Conservation (phyloP, 441 rosid genomes). For the Rhodomyrtus psidioides region DNA sequence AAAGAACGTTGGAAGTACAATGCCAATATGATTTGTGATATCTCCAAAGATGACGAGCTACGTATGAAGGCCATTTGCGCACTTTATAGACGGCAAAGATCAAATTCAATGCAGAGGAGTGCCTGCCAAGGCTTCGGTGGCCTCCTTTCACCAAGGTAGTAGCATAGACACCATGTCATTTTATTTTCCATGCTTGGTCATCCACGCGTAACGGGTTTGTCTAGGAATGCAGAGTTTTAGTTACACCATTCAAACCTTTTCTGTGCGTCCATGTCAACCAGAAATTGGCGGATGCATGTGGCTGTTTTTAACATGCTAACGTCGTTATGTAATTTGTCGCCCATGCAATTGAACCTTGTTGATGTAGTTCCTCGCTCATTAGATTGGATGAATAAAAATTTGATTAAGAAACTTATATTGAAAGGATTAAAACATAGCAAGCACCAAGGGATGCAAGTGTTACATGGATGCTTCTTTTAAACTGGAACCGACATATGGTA, state of each 20-base stretch:
- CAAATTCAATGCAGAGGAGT: neutral
- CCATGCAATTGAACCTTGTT: neutral
- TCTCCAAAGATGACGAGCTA: constrained; percentile 9
- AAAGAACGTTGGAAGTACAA: constrained; percentile 12
- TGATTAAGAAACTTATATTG: neutral
- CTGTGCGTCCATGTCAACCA: neutral
- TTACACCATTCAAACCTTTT: neutral
- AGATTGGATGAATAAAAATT: neutral
- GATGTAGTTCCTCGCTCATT: neutral
- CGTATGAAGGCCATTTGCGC: constrained; percentile 33
- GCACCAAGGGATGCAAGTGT: neutral
- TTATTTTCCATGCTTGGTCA: neutral
- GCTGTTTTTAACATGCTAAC: neutral
- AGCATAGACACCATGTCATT: neutral
- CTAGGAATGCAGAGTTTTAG: neutral
- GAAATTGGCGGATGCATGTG: neutral
- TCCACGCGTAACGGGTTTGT: neutral
- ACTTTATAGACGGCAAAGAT: constrained; percentile 13
- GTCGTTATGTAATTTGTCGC: neutral
- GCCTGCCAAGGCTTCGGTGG: neutral
- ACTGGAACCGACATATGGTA: neutral
- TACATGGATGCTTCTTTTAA: neutral
- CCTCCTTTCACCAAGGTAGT: constrained; percentile 5
- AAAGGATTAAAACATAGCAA: neutral
- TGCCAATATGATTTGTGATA: constrained; percentile 7